Evolutionary conservation across 2,329 filamentous ascomycete species (phyloP).

Genomic region (Fusarium hostae): DNA sequence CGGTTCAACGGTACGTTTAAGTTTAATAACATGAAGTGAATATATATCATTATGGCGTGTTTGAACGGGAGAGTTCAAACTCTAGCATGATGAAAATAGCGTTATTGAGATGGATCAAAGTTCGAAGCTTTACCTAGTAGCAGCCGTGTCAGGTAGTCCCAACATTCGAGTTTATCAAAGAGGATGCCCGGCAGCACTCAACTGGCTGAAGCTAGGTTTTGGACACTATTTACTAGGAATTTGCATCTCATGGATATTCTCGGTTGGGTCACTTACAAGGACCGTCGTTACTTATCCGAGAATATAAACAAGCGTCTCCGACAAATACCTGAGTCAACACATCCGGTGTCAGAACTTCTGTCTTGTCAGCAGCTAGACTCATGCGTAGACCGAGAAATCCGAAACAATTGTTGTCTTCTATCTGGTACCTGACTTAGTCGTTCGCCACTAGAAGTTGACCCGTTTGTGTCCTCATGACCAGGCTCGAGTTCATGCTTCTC

Average conservation of each 20-base stretch:
- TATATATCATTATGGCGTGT: not conserved
- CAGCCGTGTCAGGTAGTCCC: not conserved
- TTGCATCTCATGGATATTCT: not conserved
- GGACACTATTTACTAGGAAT: not conserved
- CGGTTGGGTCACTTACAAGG: not conserved
- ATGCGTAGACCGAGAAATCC: not conserved
- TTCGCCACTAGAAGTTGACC: not conserved
- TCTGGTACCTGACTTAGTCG: not conserved
- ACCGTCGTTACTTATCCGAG: not conserved
- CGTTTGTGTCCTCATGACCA: not conserved
- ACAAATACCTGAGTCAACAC: not conserved
- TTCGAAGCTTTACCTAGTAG: not conserved
- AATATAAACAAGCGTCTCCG: not conserved
- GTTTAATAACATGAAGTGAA: not conserved
- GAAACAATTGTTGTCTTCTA: not conserved
- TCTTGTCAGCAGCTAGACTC: not conserved
- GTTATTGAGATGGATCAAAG: not conserved
- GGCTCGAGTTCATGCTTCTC: not conserved
- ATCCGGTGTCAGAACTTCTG: not conserved
- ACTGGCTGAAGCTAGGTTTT: not conserved
- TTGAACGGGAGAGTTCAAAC: not conserved
- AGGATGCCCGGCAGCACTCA: not conserved
- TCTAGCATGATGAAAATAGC: not conserved
- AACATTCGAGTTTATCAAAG: not conserved
- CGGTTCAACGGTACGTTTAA: not conserved